These are phyloP conservation scores for rapeseed (Brassica napus) DNA, from an alignment of 345 rosid species.

Conservation along the genomic window Da-Ae NC_063452.1:48551501-48552000, in stretches of 20 bases:
- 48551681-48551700: slow-evolving; percentile 98
- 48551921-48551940: slow-evolving; percentile 87
- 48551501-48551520: slow-evolving; percentile 65
- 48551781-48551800: slow-evolving; percentile 46
- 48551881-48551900: slow-evolving; percentile 94
- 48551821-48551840: slow-evolving; percentile 71
- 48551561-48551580: slow-evolving; percentile 98
- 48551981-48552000: slow-evolving; percentile 87
- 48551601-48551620: slow-evolving; percentile 98
- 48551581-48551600: slow-evolving; percentile 81
- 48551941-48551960: slow-evolving; percentile 72
- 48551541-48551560: slow-evolving; percentile 89
- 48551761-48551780: slow-evolving; percentile 88
- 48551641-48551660: slow-evolving; percentile 83
- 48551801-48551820: slow-evolving; percentile 57
- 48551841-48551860: slow-evolving; percentile 98
- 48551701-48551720: slow-evolving; percentile 92
- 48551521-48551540: slow-evolving; percentile 77
- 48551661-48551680: slow-evolving; percentile 88
- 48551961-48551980: slow-evolving; percentile 82
- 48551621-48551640: slow-evolving; percentile 92
- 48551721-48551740: slow-evolving; percentile 73
- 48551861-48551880: slow-evolving; percentile 82
- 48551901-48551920: slow-evolving; percentile 88
- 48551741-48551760: slow-evolving; percentile 90